Conservation (phyloP, 2,329 filamentous ascomycete genomes). For the Sarocladium kiliense region DNA sequence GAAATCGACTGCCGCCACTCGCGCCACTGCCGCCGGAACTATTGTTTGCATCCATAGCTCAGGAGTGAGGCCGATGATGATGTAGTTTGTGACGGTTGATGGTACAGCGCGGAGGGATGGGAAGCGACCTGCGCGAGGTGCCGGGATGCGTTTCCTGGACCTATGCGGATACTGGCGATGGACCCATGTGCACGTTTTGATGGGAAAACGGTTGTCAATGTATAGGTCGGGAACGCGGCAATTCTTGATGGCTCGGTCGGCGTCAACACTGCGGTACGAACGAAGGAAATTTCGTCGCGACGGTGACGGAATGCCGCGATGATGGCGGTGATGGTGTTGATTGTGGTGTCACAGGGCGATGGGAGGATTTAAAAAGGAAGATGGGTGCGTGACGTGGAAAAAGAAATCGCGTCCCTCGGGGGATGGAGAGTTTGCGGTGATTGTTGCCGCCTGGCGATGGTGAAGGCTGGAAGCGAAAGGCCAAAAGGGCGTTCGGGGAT, state of each 20-base stretch:
- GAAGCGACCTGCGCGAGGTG: neutral
- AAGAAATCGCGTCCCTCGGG: conserved; percentile 1
- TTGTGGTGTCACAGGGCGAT: neutral
- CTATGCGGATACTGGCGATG: conserved; percentile 5
- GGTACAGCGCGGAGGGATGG: neutral
- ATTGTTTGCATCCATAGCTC: conserved; percentile 5
- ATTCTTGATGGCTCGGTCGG: neutral
- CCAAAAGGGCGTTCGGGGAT: conserved; percentile 8
- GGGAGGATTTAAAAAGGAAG: neutral
- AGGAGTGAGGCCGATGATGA: neutral
- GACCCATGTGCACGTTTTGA: conserved; percentile 7
- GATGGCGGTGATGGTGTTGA: neutral
- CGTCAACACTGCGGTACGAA: neutral
- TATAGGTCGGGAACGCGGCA: neutral
- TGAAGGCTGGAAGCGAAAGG: neutral
- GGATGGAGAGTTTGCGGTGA: conserved; percentile 2
- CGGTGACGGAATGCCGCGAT: neutral
- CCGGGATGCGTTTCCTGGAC: conserved; percentile 9
- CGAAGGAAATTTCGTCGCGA: conserved; percentile 4
- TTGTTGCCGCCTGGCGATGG: conserved; percentile 6
- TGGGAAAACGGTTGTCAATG: neutral
- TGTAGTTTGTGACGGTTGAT: neutral
- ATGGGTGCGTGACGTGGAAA: conserved; percentile 1
- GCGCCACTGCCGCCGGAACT: conserved; percentile 16
- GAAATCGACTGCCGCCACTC: conserved; percentile 38